A percentile compares a stretch with the other conserved stretches of the same genome.
These are phyloP conservation scores for Pyricularia sp. DNA, from an alignment of 2,329 filamentous ascomycete species.

Conservation along the genomic window DNA sequence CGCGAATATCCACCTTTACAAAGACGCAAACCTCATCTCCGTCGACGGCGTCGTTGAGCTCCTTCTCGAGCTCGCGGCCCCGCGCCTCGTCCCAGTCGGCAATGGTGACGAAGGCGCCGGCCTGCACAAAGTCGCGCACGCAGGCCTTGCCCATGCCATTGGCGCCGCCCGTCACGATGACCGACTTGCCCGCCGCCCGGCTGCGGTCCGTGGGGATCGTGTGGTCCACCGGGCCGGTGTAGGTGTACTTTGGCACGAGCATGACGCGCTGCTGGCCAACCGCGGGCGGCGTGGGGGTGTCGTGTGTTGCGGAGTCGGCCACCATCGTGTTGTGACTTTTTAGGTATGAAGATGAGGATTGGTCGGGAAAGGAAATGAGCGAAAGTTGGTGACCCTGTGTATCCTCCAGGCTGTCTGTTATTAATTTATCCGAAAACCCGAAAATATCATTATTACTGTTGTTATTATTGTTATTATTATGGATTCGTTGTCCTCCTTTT, in stretches of 20 bases:
- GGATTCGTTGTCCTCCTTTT: too few species aligned
- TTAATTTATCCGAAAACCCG: too few species aligned
- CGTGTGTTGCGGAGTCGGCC: too few species aligned
- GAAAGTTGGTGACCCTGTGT: too few species aligned
- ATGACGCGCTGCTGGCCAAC: neutral
- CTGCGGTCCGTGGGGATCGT: neutral
- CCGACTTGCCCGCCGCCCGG: constrained; percentile 27
- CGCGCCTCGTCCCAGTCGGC: constrained; percentile 26
- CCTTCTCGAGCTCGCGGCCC: constrained; percentile 11
- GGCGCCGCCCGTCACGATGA: constrained; percentile 38
- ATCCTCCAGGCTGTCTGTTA: too few species aligned
- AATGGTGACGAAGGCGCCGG: constrained; percentile 31
- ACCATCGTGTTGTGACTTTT: too few species aligned
- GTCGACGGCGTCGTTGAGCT: neutral
- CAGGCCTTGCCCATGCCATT: constrained; percentile 29
- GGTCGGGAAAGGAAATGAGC: too few species aligned
- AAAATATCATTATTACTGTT: too few species aligned
- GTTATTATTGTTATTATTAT: too few species aligned
- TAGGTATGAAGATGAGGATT: too few species aligned
- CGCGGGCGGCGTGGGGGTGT: too few species aligned
- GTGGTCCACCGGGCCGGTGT: neutral
- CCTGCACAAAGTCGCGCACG: constrained; percentile 22
- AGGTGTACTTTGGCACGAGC: neutral
- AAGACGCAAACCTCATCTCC: constrained; percentile 17
- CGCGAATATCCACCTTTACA: constrained; percentile 30